phyloP scores from a whole-genome alignment of 768 basidiomycete species.

The Lyophyllum atratum region DNA sequence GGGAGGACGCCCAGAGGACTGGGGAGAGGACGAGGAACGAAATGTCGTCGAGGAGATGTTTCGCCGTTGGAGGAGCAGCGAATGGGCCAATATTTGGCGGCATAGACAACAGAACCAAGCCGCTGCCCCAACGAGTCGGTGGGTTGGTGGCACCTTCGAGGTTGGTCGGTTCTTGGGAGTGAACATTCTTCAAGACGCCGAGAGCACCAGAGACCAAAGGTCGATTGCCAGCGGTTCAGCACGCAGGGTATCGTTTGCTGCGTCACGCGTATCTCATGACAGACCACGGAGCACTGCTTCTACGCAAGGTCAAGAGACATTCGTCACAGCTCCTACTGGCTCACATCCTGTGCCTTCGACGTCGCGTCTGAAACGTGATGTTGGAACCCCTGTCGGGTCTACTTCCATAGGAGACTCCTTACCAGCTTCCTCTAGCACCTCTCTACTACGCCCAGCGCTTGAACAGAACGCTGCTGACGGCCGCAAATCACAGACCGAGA shows the following conservation, averaged over 20 bases:
- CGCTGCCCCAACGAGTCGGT: conserved; percentile 33
- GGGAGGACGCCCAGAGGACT: conserved; percentile 68
- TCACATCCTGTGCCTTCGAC: neutral
- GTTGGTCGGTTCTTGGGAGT: conserved; percentile 77
- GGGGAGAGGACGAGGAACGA: conserved; percentile 58
- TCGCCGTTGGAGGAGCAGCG: conserved; percentile 62
- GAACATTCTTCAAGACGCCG: conserved; percentile 48
- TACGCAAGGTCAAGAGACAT: conserved; percentile 21
- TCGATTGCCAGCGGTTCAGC: conserved; percentile 10
- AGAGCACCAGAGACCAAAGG: conserved; percentile 12
- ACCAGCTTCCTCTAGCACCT: conserved; percentile 16
- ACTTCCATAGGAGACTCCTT: conserved; percentile 6
- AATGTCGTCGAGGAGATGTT: conserved; percentile 58
- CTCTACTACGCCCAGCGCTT: conserved; percentile 15
- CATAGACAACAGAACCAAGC: conserved; percentile 35
- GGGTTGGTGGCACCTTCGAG: conserved; percentile 79
- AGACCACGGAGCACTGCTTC: conserved; percentile 5
- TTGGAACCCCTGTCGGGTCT: neutral
- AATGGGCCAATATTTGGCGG: conserved; percentile 57
- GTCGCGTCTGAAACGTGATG: conserved; percentile 4
- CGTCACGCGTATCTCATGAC: conserved; percentile 1
- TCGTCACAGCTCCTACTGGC: conserved; percentile 26
- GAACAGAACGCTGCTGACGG: neutral
- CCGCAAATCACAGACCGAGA: conserved; percentile 17
- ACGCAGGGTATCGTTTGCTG: conserved; percentile 1